Percentiles rank a stretch among this genome's conserved stretches.
Conservation (phyloP, 179 eudicot species). For the Heliamphora pulchella region DNA sequence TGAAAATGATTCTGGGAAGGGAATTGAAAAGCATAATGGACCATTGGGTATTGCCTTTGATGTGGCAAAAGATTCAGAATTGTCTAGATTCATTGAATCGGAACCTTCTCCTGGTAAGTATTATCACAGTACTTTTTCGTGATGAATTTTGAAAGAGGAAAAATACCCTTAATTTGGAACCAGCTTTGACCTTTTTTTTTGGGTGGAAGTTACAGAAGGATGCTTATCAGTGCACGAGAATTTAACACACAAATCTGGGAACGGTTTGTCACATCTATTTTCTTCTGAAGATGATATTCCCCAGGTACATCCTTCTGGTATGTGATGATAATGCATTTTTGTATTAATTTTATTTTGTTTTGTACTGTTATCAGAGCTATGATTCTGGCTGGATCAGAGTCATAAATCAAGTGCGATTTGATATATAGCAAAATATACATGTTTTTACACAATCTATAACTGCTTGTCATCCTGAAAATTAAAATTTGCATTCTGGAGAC, state of each 20-base stretch:
- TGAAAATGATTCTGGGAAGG: slow-evolving; percentile 24
- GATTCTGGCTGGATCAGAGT: slow-evolving; percentile 1
- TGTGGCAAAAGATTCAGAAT: slow-evolving; percentile 29
- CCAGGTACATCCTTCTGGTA: slow-evolving; percentile 27
- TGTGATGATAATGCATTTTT: slow-evolving; percentile 20
- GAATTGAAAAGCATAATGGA: slow-evolving; percentile 12
- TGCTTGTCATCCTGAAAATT: neutral
- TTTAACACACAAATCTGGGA: slow-evolving; percentile 16
- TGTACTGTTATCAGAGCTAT: neutral
- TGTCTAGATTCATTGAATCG: slow-evolving; percentile 25
- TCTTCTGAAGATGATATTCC: slow-evolving; percentile 33
- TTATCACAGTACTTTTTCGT: neutral
- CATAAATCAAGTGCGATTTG: neutral
- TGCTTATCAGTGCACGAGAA: slow-evolving; percentile 21
- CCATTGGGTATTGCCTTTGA: slow-evolving; percentile 22
- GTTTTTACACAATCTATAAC: neutral
- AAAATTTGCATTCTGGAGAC: neutral
- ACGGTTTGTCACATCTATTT: slow-evolving; percentile 18
- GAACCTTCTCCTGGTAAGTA: slow-evolving; percentile 33
- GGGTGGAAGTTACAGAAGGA: neutral
- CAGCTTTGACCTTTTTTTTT: slow-evolving; percentile 3
- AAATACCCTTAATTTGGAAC: neutral
- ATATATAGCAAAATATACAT: neutral
- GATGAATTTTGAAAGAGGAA: neutral
- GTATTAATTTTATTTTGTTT: slow-evolving; percentile 17